Percentiles rank a stretch among this genome's conserved stretches.
Evolutionary conservation across 441 rosid genomes (phyloP).

Genomic region (Biscutella laevigata): DNA sequence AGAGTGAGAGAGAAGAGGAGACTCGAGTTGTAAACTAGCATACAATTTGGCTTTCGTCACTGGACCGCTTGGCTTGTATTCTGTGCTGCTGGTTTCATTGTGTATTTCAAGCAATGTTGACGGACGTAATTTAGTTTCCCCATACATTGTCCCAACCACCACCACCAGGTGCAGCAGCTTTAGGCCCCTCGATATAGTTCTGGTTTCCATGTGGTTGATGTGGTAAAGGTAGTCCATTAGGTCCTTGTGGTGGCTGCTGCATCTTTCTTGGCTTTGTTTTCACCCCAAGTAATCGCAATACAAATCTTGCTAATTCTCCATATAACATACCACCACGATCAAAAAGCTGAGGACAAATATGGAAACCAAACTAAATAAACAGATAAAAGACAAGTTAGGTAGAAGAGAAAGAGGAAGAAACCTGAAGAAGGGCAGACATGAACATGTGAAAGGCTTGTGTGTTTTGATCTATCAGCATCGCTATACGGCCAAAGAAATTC

Average conservation of each 20-base stretch:
- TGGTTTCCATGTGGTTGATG: constrained; percentile 49
- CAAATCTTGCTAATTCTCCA: constrained; percentile 94
- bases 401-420: constrained; percentile 12
- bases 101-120: background rate
- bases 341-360: constrained; percentile 62
- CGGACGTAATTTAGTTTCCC: constrained; percentile 39
- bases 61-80: constrained; percentile 5
- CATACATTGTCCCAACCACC: constrained; percentile 91
- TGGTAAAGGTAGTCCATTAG: constrained; percentile 49
- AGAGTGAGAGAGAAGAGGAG: constrained; percentile 7
- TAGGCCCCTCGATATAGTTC: constrained; percentile 70
- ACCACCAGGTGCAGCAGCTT: constrained; percentile 52
- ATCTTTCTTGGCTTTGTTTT: constrained; percentile 57
- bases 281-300: constrained; percentile 69
- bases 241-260: constrained; percentile 57
- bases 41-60: constrained; percentile 3
- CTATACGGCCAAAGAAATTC: constrained; percentile 76
- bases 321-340: constrained; percentile 78
- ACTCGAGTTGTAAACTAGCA: constrained; percentile 13
- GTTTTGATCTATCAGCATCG: constrained; percentile 87
- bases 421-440: constrained; percentile 97
- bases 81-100: background rate
- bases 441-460: constrained; percentile 95
- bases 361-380: too few species aligned
- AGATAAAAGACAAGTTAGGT: constrained; percentile 4